These are phyloP conservation scores for Senna siamea DNA, from an alignment of 306 rosid genomes.

Conservation along the genomic window DNA sequence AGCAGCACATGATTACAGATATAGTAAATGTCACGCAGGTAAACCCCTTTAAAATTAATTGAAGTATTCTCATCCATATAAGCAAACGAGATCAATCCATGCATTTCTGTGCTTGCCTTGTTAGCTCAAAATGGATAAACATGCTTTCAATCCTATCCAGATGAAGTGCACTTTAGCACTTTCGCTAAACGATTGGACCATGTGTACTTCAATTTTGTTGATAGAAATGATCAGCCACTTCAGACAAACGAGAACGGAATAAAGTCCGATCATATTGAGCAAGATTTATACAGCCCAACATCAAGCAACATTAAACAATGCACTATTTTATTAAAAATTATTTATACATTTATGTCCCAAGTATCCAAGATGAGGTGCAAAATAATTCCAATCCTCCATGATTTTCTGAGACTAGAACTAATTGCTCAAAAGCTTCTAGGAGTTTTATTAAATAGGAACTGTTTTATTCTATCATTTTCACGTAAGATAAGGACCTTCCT, in stretches of 20 bases:
- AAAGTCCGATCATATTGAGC: neutral
- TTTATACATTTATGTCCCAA: neutral
- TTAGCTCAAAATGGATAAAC: neutral
- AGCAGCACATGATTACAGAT: neutral
- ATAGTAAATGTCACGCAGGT: neutral
- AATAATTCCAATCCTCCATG: neutral
- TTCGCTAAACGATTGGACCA: neutral
- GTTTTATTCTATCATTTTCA: slow-evolving; percentile 3
- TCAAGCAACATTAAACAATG: slow-evolving; percentile 14
- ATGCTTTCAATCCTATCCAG: slow-evolving; percentile 4
- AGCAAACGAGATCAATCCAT: neutral
- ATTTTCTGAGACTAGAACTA: slow-evolving; percentile 5
- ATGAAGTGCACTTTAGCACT: neutral
- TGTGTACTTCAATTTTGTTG: neutral
- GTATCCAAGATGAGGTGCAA: neutral
- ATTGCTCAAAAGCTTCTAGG: slow-evolving; percentile 21
- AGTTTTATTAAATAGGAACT: slow-evolving; percentile 13
- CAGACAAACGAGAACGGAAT: slow-evolving; percentile 7
- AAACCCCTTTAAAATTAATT: neutral
- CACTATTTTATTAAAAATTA: neutral
- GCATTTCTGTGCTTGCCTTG: neutral
- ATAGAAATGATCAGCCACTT: neutral
- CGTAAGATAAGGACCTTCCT: slow-evolving; percentile 17
- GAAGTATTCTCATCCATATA: slow-evolving; percentile 1
- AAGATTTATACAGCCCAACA: neutral